Conservation (phyloP, 345 rosid species). For the Adansonia digitata region DNA sequence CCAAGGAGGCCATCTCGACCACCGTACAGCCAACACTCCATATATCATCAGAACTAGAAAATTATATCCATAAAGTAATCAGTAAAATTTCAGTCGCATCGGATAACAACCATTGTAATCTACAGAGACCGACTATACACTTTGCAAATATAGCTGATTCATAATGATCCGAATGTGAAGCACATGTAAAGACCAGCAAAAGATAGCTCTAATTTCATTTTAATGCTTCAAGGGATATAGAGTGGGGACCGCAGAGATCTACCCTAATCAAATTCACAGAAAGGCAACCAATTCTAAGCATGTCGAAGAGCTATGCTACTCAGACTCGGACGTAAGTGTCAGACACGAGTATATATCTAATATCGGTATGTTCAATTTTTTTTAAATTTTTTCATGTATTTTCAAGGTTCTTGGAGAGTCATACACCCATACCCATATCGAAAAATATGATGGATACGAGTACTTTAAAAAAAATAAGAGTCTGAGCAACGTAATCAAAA, state of each 20-base stretch:
- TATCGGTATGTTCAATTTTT: no score
- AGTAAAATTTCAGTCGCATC: constrained; percentile 13
- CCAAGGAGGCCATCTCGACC: constrained; percentile 96
- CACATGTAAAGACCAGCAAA: neutral
- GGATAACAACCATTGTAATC: neutral
- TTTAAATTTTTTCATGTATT: no score
- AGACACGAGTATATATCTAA: no score
- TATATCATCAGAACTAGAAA: constrained; percentile 76
- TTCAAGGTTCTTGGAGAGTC: no score
- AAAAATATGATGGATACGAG: no score
- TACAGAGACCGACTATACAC: neutral
- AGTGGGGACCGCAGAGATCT: neutral
- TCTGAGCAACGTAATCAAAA: no score
- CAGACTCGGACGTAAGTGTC: no score
- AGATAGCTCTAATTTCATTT: neutral
- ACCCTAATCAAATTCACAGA: neutral
- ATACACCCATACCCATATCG: no score
- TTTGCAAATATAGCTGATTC: neutral
- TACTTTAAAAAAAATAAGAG: no score
- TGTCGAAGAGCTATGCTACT: neutral
- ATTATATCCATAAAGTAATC: constrained; percentile 15
- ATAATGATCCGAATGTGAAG: neutral
- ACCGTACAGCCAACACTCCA: constrained; percentile 98
- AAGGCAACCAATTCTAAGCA: neutral
- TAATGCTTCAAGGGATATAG: neutral